Percentiles rank a stretch among this genome's conserved stretches.
These are phyloP conservation scores for Cruciata laevipes DNA, from an alignment of 257 asterid species.

Conservation along the genomic window DNA sequence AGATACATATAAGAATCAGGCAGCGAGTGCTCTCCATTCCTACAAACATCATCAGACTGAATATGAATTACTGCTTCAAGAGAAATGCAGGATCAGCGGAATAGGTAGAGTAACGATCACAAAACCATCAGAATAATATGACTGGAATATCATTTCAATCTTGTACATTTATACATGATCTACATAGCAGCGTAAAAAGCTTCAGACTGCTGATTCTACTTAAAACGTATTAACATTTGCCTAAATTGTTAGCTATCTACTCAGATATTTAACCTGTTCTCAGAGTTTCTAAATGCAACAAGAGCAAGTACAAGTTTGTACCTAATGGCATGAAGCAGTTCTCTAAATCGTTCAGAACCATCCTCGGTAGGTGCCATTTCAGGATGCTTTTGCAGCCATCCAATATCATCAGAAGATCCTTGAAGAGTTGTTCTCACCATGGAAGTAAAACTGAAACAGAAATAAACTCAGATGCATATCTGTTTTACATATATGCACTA, in stretches of 20 bases:
- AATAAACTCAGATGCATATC: constrained; percentile 12
- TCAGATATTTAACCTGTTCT: not conserved
- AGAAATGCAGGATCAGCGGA: not conserved
- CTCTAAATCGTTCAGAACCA: constrained; percentile 79
- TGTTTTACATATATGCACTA: not conserved
- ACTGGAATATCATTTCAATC: not conserved
- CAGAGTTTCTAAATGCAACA: not conserved
- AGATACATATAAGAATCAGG: constrained; percentile 83
- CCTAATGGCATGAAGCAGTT: constrained; percentile 68
- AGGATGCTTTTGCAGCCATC: constrained; percentile 76
- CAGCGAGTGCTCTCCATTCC: constrained; percentile 79
- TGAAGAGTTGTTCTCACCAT: constrained; percentile 52
- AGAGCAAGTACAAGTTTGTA: constrained; percentile 18
- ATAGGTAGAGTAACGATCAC: not conserved
- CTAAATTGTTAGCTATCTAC: not conserved
- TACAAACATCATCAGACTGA: constrained; percentile 16
- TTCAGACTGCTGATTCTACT: not conserved
- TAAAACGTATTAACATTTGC: not conserved
- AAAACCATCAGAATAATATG: not conserved
- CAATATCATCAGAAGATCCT: constrained; percentile 91
- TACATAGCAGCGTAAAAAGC: too few species aligned
- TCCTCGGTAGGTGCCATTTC: constrained; percentile 74
- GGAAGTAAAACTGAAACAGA: constrained; percentile 36
- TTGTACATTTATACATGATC: not conserved
- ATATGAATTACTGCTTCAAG: not conserved